phyloP scores from a whole-genome alignment of 345 rosid species.

The Raphanus raphanistrum region DNA sequence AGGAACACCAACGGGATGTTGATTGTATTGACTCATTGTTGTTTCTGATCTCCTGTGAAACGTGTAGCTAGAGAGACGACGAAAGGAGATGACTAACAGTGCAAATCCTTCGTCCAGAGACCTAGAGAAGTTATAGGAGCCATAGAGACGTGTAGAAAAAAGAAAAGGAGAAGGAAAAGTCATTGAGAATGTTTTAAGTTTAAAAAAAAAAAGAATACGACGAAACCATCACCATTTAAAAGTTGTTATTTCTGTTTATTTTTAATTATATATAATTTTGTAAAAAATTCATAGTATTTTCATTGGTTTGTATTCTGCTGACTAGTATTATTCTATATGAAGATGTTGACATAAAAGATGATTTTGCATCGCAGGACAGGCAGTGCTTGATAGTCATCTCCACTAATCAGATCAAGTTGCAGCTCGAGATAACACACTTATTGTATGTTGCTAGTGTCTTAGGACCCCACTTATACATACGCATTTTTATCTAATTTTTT shows the following conservation, averaged over 20 bases:
- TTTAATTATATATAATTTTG: not conserved
- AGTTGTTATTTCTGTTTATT: not conserved
- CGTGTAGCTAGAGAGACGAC: not conserved
- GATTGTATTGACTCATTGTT: conserved; percentile 73
- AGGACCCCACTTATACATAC: no score
- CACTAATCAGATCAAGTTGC: not conserved
- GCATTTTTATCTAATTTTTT: no score
- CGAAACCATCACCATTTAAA: not conserved
- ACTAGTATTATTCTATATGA: not conserved
- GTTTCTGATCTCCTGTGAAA: not conserved
- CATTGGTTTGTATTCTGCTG: not conserved
- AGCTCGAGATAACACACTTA: not conserved
- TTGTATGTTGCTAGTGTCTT: not conserved
- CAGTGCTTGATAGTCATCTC: not conserved
- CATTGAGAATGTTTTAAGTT: not conserved
- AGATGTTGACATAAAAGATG: not conserved
- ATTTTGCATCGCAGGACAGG: not conserved
- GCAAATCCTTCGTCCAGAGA: not conserved
- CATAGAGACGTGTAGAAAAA: not conserved
- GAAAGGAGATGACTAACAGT: not conserved
- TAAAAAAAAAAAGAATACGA: no score
- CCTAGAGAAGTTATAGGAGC: not conserved
- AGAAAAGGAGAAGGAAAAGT: not conserved
- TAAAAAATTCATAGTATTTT: not conserved
- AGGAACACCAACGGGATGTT: conserved; percentile 89